These are phyloP conservation scores for Chlamydomonas incerta DNA, from an alignment of 139 green algal species.

Conservation along the genomic window DNA sequence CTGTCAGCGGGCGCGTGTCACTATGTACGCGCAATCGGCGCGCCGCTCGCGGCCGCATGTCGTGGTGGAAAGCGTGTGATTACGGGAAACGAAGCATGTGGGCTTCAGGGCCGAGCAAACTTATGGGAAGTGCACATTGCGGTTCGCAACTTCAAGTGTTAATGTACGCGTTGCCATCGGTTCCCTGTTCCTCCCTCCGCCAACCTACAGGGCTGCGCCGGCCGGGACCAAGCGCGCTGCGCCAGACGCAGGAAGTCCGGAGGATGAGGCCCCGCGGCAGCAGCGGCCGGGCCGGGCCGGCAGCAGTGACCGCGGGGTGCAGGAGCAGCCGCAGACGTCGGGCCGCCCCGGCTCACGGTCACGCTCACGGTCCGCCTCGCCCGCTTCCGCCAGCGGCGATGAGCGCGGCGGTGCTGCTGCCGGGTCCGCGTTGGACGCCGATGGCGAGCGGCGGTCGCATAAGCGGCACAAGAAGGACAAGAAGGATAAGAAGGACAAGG, in stretches of 20 bases:
- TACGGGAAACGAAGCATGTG: too few relatives aligned
- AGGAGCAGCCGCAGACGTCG: background rate
- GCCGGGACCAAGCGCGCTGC: too few relatives aligned
- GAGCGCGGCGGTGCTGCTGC: background rate
- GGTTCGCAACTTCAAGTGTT: too few relatives aligned
- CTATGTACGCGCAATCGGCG: too few relatives aligned
- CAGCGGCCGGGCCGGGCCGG: background rate
- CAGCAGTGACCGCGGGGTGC: background rate
- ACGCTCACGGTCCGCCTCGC: background rate
- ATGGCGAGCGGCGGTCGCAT: background rate
- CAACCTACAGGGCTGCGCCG: too few relatives aligned
- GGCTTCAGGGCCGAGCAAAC: too few relatives aligned
- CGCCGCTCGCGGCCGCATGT: too few relatives aligned
- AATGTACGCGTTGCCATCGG: too few relatives aligned
- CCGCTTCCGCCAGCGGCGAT: background rate
- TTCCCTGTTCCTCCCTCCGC: background rate
- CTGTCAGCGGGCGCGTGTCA: too few relatives aligned
- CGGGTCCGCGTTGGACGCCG: background rate
- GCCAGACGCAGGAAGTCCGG: background rate
- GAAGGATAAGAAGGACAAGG: background rate
- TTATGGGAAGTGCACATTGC: too few relatives aligned
- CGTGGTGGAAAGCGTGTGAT: too few relatives aligned
- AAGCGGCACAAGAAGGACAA: constrained; percentile 11
- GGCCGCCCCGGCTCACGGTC: background rate
- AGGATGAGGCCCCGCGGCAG: background rate